A percentile compares a stretch with the other conserved stretches of the same genome.
These are phyloP conservation scores for Vicia sativa DNA, from an alignment of 306 rosid species.

Conservation along the genomic window DNA sequence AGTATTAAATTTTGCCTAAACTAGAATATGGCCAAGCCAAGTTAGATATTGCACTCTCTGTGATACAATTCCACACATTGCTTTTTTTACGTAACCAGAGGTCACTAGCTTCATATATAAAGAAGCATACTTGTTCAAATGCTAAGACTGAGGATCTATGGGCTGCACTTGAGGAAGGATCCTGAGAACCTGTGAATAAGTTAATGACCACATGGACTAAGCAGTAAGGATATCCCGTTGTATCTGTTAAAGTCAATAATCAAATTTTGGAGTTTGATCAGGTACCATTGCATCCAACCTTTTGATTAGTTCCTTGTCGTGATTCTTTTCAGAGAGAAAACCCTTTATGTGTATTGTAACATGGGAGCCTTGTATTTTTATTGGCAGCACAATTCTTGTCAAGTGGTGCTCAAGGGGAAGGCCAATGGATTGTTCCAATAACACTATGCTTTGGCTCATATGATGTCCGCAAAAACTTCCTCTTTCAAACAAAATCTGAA, in stretches of 20 bases:
- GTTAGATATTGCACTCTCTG: constrained; percentile 21
- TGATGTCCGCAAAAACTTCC: constrained; percentile 65
- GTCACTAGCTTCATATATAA: constrained; percentile 90
- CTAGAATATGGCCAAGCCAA: constrained; percentile 10
- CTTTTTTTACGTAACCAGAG: constrained; percentile 57
- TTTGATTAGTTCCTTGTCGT: constrained; percentile 30
- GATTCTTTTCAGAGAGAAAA: constrained; percentile 20
- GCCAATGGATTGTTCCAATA: constrained; percentile 86
- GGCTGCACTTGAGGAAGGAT: constrained; percentile 94
- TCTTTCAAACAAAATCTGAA: constrained; percentile 63
- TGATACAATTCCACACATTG: constrained; percentile 21
- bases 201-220: constrained; percentile 94
- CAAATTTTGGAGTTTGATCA: constrained; percentile 80
- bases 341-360: constrained; percentile 26
- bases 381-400: constrained; percentile 82
- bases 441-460: constrained; percentile 76
- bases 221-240: constrained; percentile 91
- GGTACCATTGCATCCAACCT: constrained; percentile 51
- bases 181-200: constrained; percentile 86
- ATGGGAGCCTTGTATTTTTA: constrained; percentile 20
- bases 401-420: constrained; percentile 78
- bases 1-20: constrained; percentile 14
- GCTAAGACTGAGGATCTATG: constrained; percentile 92
- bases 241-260: constrained; percentile 64
- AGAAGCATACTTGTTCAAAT: constrained; percentile 72